phyloP scores from a whole-genome alignment of 2,329 filamentous ascomycete species.

The Arthrinium puccinioides region DNA sequence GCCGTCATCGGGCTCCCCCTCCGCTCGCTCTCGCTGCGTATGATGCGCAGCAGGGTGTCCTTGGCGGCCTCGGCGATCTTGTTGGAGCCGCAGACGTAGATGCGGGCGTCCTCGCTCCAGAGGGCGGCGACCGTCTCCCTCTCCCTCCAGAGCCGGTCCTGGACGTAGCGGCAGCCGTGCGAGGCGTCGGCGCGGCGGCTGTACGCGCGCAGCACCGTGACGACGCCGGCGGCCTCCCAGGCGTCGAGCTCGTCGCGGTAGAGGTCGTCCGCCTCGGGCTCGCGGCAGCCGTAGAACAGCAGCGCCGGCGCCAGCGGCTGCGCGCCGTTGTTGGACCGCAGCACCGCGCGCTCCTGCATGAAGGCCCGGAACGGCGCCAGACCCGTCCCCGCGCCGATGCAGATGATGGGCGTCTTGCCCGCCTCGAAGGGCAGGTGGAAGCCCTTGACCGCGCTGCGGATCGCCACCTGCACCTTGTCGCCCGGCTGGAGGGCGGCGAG shows the following conservation, averaged over 20 bases:
- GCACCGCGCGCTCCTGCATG: conserved; percentile 51
- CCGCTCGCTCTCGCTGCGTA: not conserved
- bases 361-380: conserved; percentile 59
- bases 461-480: conserved; percentile 31
- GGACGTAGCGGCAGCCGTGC: conserved; percentile 40
- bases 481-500: conserved; percentile 40
- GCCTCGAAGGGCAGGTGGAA: conserved; percentile 42
- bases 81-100: conserved; percentile 58
- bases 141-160: conserved; percentile 33
- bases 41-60: not conserved
- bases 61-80: not conserved
- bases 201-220: conserved; percentile 55
- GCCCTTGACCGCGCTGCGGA: conserved; percentile 26
- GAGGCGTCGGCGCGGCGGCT: conserved; percentile 36
- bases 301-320: conserved; percentile 50
- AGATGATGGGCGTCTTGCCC: conserved; percentile 41
- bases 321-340: conserved; percentile 34
- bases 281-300: conserved; percentile 59
- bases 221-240: conserved; percentile 55
- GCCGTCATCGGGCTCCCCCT: not conserved
- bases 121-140: conserved; percentile 26
- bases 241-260: conserved; percentile 50
- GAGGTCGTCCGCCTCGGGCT: conserved; percentile 46
- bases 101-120: conserved; percentile 39
- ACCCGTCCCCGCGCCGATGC: conserved; percentile 45